Evolutionary conservation across 768 basidiomycete species (phyloP), one percentile per base, ranked within the genome.

Genomic region (Strobilomyces dryophilus): DNA sequence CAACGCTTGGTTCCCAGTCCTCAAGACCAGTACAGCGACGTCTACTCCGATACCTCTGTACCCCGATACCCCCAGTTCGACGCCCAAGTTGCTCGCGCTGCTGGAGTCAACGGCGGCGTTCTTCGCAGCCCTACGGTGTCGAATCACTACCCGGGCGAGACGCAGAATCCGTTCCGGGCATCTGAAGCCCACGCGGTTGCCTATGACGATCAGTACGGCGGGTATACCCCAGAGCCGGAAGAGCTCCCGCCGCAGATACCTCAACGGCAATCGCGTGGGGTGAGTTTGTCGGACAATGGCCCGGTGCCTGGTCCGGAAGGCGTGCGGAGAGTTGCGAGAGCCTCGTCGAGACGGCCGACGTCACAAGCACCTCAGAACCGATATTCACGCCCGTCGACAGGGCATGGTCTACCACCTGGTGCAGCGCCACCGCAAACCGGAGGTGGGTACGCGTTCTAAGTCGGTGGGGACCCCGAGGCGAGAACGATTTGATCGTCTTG

Each of bases 231-330:
- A 29, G 74, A 77, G 45, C 66, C 69, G 20, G 76, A 76, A 57
- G 74, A 77, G 48, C 48, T 62, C 10, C 54, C 40, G 27, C 59
- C 47, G n/a, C 62, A 36, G 11, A 35, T 63, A 26, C 43, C 47
- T 32, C 58, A 45, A 18, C 61, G 60, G 44, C 61, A 59, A 45
- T 66, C 70, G 6, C 80, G 89, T 11, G 92, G 94, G 21, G 78
- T 97, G 45, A 85, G 85, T 42, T 70, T 98, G 51, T 81, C 80
- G 50, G 95, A 98, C 59, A 73, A 81, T 61, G 95, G 95, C 14
- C 92, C 91, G 36, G 88, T 94, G 2, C 85, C 89, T 37, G 80
- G 80, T 34, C 79, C 83, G 9, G 84, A 88, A 17, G 86, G 87
- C 49, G 92, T 93, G 26, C 80, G 92, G 37, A 73, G 92, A 52